phyloP scores from a whole-genome alignment of 331 rosid species.

The Erythrophleum ivorense region DNA sequence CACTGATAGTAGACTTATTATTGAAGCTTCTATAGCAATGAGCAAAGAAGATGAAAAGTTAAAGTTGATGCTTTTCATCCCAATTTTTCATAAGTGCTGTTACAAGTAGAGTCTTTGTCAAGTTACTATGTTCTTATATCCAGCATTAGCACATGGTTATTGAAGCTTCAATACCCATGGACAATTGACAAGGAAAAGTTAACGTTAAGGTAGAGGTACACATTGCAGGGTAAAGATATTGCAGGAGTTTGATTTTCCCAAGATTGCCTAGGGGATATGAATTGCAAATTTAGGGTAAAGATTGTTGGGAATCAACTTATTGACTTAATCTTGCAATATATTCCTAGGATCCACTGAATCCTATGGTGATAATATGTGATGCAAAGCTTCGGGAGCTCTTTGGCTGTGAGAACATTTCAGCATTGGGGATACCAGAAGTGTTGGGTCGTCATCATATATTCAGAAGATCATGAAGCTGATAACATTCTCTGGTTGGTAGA shows the following conservation, averaged over 20 bases:
- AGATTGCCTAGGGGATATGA: conserved; percentile 3
- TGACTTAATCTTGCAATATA: conserved; percentile 34
- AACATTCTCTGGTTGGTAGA: conserved; percentile 58
- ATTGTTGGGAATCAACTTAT: conserved; percentile 36
- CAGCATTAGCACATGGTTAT: conserved; percentile 5
- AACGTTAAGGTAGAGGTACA: conserved; percentile 4
- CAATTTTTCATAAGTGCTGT: background rate
- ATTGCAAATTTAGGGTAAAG: background rate
- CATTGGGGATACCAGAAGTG: conserved; percentile 78
- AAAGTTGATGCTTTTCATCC: background rate
- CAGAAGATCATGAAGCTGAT: conserved; percentile 71
- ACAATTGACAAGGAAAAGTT: conserved; percentile 4
- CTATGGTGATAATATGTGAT: conserved; percentile 72
- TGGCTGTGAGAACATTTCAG: conserved; percentile 79
- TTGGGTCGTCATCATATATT: conserved; percentile 70
- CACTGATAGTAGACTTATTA: background rate
- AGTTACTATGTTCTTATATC: conserved; percentile 24
- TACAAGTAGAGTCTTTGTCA: background rate
- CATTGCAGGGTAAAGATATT: background rate
- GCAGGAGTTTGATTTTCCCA: conserved; percentile 8
- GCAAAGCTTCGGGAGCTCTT: conserved; percentile 79
- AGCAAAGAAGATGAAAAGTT: background rate
- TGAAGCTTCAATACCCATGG: conserved; percentile 20
- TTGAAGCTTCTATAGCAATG: conserved; percentile 24
- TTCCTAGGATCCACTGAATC: conserved; percentile 74